Conservation (phyloP, 192 early-diverging fungal genomes). For the Thoreauomyces humboldtii region DNA sequence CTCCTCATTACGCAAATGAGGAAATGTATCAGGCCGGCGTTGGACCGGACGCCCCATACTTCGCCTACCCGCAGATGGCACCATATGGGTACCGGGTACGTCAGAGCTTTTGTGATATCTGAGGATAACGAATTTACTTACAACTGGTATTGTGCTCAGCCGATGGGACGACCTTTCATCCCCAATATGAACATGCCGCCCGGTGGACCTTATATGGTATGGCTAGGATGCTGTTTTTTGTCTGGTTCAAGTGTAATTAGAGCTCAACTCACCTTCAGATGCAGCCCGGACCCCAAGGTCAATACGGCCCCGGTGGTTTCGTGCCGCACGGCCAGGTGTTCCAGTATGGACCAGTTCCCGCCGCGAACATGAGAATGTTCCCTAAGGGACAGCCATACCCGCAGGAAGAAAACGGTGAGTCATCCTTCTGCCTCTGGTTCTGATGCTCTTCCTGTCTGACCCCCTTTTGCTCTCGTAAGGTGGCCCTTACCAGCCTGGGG, state of each 20-base stretch:
- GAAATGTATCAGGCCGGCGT: constrained; percentile 18
- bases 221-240: neutral
- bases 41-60: neutral
- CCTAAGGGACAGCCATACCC: constrained; percentile 2
- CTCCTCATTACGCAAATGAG: constrained; percentile 3
- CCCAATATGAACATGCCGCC: constrained; percentile 24
- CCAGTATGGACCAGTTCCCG: constrained; percentile 12
- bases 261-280: neutral
- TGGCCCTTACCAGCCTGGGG: neutral
- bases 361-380: constrained; percentile 11
- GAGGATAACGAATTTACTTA: neutral
- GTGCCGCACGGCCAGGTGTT: constrained; percentile 4
- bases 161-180: constrained; percentile 23
- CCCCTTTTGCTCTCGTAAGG: neutral
- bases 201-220: constrained; percentile 19
- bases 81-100: constrained; percentile 27
- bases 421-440: neutral
- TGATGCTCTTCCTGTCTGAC: neutral
- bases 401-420: constrained; percentile 11
- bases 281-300: constrained; percentile 20
- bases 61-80: neutral
- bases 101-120: neutral
- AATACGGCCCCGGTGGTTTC: constrained; percentile 18
- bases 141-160: neutral
- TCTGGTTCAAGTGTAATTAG: neutral